A percentile compares a stretch with the other conserved stretches of the same genome.
phyloP scores from a whole-genome alignment of 2,329 filamentous ascomycete genomes.

The Colletotrichum horii region DNA sequence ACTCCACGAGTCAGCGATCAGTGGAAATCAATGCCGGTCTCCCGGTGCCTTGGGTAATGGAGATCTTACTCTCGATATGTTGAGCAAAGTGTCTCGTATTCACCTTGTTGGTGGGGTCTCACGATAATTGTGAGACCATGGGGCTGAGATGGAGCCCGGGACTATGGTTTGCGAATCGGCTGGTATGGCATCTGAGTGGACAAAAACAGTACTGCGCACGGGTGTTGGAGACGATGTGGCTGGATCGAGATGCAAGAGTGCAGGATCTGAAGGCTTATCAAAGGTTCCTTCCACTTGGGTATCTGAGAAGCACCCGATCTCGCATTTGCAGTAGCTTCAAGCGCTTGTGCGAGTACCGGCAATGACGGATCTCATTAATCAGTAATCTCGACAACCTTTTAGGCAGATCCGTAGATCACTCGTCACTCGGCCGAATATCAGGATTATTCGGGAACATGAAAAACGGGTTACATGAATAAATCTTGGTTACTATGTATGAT shows the following conservation, averaged over 20 bases:
- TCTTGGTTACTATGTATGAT: not conserved
- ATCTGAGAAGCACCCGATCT: not conserved
- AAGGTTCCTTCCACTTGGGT: not conserved
- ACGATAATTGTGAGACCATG: not conserved
- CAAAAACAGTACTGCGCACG: not conserved
- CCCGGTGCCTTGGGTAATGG: not conserved
- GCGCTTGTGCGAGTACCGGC: not conserved
- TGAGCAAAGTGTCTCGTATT: not conserved
- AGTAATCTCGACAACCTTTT: not conserved
- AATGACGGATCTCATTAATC: not conserved
- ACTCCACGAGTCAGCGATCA: conserved; percentile 3
- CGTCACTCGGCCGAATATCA: not conserved
- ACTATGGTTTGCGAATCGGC: not conserved
- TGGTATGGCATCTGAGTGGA: not conserved
- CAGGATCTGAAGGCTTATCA: conserved; percentile 7
- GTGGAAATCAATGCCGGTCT: not conserved
- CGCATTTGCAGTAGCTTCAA: not conserved
- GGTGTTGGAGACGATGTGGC: not conserved
- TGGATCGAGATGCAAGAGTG: conserved; percentile 18
- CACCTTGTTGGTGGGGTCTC: not conserved
- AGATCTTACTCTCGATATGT: not conserved
- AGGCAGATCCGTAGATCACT: not conserved
- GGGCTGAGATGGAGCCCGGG: not conserved
- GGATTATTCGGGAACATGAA: not conserved
- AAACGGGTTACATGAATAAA: not conserved